phyloP scores from a whole-genome alignment of 805 yeast genomes.

The Ogataea trehalophila region DNA sequence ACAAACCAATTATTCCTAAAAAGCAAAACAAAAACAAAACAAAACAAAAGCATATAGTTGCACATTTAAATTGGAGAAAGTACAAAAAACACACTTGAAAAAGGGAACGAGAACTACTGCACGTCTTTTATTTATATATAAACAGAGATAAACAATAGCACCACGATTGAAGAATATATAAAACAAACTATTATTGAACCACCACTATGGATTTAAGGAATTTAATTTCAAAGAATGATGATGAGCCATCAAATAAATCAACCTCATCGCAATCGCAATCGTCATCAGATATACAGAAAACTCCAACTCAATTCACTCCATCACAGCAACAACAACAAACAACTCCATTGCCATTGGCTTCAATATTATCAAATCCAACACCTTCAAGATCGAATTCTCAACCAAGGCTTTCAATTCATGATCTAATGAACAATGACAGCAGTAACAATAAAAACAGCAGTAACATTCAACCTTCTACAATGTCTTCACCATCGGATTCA shows the following conservation, averaged over 20 bases:
- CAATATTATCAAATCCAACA: neutral
- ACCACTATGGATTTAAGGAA: conserved; percentile 28
- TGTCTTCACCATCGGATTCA: neutral
- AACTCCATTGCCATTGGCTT: neutral
- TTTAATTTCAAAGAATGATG: conserved; percentile 26
- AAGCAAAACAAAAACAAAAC: too few species aligned
- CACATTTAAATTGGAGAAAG: too few species aligned
- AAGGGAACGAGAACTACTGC: too few species aligned
- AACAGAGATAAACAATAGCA: too few species aligned
- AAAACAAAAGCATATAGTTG: too few species aligned
- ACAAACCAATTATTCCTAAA: too few species aligned
- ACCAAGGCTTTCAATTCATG: conserved; percentile 29
- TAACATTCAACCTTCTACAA: neutral
- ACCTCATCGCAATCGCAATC: neutral
- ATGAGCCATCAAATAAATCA: conserved; percentile 4
- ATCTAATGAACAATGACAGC: conserved; percentile 26
- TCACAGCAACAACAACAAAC: neutral
- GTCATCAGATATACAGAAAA: too few species aligned
- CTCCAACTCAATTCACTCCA: too few species aligned
- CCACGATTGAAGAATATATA: too few species aligned
- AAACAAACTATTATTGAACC: too few species aligned
- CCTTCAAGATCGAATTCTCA: conserved; percentile 17
- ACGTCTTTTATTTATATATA: too few species aligned
- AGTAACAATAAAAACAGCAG: neutral
- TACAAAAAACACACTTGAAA: too few species aligned